A percentile compares a stretch with the other conserved stretches of the same genome.
Evolutionary conservation across 345 rosid genomes (phyloP).

Genomic region (Rubroshorea leprosula): DNA sequence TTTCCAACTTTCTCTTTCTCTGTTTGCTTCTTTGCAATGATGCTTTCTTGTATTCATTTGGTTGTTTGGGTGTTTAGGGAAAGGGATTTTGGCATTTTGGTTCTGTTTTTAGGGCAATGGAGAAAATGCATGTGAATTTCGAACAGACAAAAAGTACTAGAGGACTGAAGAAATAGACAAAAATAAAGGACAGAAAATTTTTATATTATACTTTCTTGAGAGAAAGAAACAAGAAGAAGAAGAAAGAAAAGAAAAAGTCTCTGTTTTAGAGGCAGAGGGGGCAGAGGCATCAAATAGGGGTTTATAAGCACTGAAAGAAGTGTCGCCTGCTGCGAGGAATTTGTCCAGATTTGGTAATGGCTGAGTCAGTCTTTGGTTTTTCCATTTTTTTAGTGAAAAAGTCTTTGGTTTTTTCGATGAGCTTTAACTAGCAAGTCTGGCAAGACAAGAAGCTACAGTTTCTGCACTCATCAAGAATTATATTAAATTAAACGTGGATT

Average conservation of each 20-base stretch:
- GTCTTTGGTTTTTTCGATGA: slow-evolving; percentile 17
- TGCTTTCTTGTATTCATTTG: slow-evolving; percentile 11
- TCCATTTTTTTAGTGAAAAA: slow-evolving; percentile 23
- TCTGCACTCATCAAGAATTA: slow-evolving; percentile 14
- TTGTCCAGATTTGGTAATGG: too few species aligned
- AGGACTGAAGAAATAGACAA: neutral
- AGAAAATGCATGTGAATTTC: slow-evolving; percentile 30
- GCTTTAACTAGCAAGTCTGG: too few species aligned
- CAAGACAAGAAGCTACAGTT: slow-evolving; percentile 40
- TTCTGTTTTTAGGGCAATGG: slow-evolving; percentile 10
- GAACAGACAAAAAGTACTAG: slow-evolving; percentile 7
- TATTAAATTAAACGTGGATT: neutral
- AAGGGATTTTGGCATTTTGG: neutral
- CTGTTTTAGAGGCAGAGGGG: slow-evolving; percentile 33
- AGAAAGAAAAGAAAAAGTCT: neutral
- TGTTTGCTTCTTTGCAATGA: slow-evolving; percentile 2
- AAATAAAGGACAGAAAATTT: too few species aligned
- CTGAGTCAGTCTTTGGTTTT: too few species aligned
- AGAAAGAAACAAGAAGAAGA: too few species aligned
- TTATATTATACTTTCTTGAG: too few species aligned
- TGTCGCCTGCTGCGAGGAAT: slow-evolving; percentile 16
- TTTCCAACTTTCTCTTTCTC: neutral
- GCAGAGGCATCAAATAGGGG: slow-evolving; percentile 20
- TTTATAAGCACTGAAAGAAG: slow-evolving; percentile 24
- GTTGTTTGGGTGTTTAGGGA: slow-evolving; percentile 11